These are phyloP conservation scores for Phlyctochytrium bullatum DNA, from an alignment of 192 early-diverging fungal species.

Conservation along the genomic window DNA sequence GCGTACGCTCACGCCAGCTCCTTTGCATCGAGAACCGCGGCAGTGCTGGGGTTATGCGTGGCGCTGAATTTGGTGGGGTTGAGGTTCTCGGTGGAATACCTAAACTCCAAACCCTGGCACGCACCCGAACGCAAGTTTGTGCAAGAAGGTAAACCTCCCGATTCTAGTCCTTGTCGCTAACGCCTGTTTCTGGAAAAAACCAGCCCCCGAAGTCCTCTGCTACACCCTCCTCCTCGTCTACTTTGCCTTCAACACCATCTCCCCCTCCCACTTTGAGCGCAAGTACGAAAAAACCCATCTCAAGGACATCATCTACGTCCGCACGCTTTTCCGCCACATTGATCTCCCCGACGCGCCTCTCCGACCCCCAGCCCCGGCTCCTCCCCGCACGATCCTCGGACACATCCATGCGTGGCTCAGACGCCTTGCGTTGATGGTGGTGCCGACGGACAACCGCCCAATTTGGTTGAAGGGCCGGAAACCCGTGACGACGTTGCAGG, in stretches of 20 bases:
- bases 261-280: neutral
- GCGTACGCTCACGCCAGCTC: constrained; percentile 9
- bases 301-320: constrained; percentile 3
- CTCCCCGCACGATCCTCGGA: neutral
- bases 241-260: neutral
- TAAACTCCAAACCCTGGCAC: neutral
- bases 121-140: neutral
- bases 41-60: neutral
- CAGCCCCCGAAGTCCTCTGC: constrained; percentile 2
- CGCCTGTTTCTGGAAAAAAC: too few species aligned
- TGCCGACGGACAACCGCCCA: constrained; percentile 1
- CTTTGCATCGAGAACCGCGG: constrained; percentile 1
- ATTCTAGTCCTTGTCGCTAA: too few species aligned
- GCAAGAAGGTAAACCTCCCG: too few species aligned
- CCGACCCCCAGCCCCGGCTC: neutral
- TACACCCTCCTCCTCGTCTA: neutral
- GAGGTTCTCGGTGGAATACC: neutral
- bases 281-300: constrained; percentile 1
- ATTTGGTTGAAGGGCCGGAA: constrained; percentile 9
- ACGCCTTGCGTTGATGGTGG: neutral
- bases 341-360: neutral
- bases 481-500: neutral
- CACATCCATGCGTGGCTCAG: neutral
- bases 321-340: neutral
- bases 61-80: neutral